Base-by-base conservation (phyloP, 768 basidiomycete genomes). In the Inosperma sp. region DNA sequence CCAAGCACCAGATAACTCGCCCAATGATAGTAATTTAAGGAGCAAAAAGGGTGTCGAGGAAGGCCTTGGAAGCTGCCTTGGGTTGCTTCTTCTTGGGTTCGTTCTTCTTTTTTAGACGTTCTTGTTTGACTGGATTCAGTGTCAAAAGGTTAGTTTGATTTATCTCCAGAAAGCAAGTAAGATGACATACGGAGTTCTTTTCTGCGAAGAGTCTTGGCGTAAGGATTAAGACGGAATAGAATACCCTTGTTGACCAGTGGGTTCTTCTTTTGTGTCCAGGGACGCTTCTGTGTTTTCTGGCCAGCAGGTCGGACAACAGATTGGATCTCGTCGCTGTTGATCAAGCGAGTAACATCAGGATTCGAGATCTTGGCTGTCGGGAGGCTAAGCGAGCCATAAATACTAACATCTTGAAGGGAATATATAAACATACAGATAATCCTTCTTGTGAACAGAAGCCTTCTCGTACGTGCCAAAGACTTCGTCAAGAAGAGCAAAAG, bases 181-280 rank as follows among this genome's bases (percentile, higher is more conserved):
- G 43, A 43, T 16, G 19, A 88, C 88, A 52, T 68, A 92, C 88
- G 79, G 58, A 95, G 72, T 67, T 95, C 92, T 64, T 93, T 87
- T 60, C 87, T 78, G 69, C 91, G 88, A 63, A 93, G 71, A 37
- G 88, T 87, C 82, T 95, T 95, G 63, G 94, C 95, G 73, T 98
- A 97, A 47, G 95, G 95, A 80, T 98, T 98, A 74, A 98, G 81
- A 63, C 93, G 87, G 91, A 93, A 94, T 67, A 94, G 83, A 61
- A 94, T 75, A 44, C 81, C 87, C 78, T 88, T 93, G 85, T 96
- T 96, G 73, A 82, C 70, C 63, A 96, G 81, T 47, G 94, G 93
- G 79, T 96, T 97, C 87, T 98, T 97, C 88, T 93, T 93, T 77
- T 97, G 94, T 56, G 93, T 90, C 90, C 89, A 93, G 54, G 93